Evolutionary conservation across 176 grass and related monocot genomes (phyloP), one percentile per base, ranked within the genome.

Genomic region (Aegilops longissima): DNA sequence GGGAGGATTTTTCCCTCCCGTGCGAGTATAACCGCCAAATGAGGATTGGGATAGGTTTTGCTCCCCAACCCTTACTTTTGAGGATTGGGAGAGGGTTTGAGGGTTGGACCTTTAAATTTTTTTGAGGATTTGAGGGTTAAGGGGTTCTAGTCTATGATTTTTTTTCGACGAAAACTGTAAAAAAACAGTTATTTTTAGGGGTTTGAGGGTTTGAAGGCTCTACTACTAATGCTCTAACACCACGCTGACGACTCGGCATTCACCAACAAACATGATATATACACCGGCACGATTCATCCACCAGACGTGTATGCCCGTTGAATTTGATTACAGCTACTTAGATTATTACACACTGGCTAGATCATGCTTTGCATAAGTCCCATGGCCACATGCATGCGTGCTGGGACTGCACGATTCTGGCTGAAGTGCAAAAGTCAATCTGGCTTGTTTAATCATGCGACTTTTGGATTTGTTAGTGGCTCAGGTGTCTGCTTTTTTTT

Each of bases 391-490:
- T 40, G 2, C 38, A 23, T 20, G 9, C 23, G 24, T 31, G 13
- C 10, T 83, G 45, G 38, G 20, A 65, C 51, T 58, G 75, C 75
- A 75, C 74, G 79, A 78, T 78, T 34, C 18, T 45, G 47, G 14
- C 6, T 29, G n/a, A 44, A 44, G 9, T 29, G 21, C 25, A 23
- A 56, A 87, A 79, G 76, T 80, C 85, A 80, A 42, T 21, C 47
- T 27, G 14, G 59, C 67, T 59, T 87, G 61, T 73, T 86, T 73
- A 78, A 73, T 83, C 42, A 3, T 2, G 24, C 74, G 80, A 90
- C 80, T 90, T 86, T 34, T 38, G 44, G 44, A 34, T 66, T 40
- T 21, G 24, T 80, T 80, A 90, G 78, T 70, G 89, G 74, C 21
- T 58, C 89, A 79, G 40, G 44, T 82, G 79, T 86, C 12, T 1